Evolutionary conservation across 345 rosid species (phyloP).

Genomic region (Linum trigynum): DNA sequence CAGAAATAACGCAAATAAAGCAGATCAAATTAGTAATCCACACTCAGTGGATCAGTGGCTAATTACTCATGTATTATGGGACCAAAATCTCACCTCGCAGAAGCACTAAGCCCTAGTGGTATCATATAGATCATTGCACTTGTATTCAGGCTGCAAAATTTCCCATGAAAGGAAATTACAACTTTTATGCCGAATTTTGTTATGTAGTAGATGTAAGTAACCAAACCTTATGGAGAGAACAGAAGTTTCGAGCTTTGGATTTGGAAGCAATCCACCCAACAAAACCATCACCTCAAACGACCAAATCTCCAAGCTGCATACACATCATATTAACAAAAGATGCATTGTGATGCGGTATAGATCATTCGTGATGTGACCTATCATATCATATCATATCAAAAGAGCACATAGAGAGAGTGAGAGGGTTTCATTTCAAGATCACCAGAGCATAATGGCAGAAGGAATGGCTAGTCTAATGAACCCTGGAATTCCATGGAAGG

Average conservation of each 20-base stretch:
- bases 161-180: too few relatives aligned
- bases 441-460: conserved; percentile 6
- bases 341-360: not conserved
- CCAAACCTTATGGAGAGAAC: conserved; percentile 2
- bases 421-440: not conserved
- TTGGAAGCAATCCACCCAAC: not conserved
- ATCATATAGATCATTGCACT: not conserved
- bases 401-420: not conserved
- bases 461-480: not conserved
- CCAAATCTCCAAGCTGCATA: conserved; percentile 2
- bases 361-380: not conserved
- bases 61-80: not conserved
- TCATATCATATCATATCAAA: not conserved
- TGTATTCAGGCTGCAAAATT: not conserved
- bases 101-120: not conserved
- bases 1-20: not conserved
- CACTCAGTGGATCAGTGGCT: not conserved
- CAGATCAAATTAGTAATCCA: not conserved
- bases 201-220: not conserved
- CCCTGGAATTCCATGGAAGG: not conserved
- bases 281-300: conserved; percentile 1
- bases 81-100: not conserved
- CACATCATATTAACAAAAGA: not conserved
- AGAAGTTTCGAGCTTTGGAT: not conserved
- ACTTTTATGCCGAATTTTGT: not conserved